Evolutionary conservation across 2,329 filamentous ascomycete genomes (phyloP), one percentile per base, ranked within the genome.

Genomic region (Madurella mycetomatis): DNA sequence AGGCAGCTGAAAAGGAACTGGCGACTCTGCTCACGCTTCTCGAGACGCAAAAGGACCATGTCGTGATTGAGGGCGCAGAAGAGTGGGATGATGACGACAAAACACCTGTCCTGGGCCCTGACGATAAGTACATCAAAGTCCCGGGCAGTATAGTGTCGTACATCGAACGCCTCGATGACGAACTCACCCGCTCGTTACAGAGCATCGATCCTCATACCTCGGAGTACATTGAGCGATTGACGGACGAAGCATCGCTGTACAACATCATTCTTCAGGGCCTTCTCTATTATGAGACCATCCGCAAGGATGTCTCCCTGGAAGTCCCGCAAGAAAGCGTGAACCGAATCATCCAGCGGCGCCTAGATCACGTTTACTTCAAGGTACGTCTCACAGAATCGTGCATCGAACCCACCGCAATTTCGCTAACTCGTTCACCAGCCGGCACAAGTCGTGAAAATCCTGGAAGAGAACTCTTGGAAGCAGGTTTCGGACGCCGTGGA

Each of bases 61-160:
- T 97, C 49, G 90, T 99, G 46, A 79, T 94, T 19, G 94, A 99
- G 75, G 86, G 83, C 63, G 94, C 90, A 18, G 94, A 99, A 70
- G 94, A 99, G 74, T 97, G 94, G 94, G 94, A 99, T 64, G 94
- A 99, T 67, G 95, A 99, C 64, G 95, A 99, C 66, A 97, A 96
- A 79, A 82, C 85, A 41, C 94, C 94, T 13, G 79, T 80, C 32
- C 78, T 92, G 62, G 83, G 82, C 54, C 72, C 80, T 18, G 89
- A 84, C 59, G 86, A 96, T 71, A 87, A 83, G 70, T 82, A 92
- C 69, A 88, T 96, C 80, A 92, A 88, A 77, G 83, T 99, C 54
- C 90, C 94, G 17, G 95, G 94, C 68, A 96, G 90, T 76, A 79
- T 97, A 57, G 90, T 96, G 44, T 97, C 94, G 0, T 95, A 92